Percentiles rank a stretch among this genome's conserved stretches.
These are phyloP conservation scores for Calonectria multiphialidica DNA, from an alignment of 2,329 filamentous ascomycete species.

Conservation along the genomic window DNA sequence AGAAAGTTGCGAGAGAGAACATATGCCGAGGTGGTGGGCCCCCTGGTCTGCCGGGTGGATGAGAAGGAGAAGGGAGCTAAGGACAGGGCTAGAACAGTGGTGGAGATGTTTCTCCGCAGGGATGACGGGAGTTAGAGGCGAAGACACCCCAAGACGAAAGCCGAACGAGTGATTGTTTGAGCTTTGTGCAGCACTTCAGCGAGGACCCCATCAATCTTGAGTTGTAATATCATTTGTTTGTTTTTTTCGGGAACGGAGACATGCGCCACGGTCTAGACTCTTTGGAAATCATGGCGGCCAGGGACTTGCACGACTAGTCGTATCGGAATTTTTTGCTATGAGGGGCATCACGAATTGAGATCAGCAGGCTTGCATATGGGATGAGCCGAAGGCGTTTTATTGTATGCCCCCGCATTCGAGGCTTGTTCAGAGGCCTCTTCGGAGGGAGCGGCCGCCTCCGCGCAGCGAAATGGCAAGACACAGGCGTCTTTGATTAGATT, in stretches of 20 bases:
- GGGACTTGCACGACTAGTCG: background rate
- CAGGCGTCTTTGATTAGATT: background rate
- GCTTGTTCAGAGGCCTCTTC: background rate
- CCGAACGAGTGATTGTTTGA: slow-evolving; percentile 31
- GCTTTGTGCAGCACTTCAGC: background rate
- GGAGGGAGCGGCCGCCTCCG: background rate
- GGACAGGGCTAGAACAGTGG: slow-evolving; percentile 73
- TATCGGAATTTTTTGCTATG: slow-evolving; percentile 5
- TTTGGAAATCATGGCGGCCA: background rate
- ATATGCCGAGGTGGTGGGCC: slow-evolving; percentile 75
- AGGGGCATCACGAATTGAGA: slow-evolving; percentile 12
- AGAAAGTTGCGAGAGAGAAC: slow-evolving; percentile 70
- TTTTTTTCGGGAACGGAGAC: background rate
- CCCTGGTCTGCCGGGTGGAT: slow-evolving; percentile 69
- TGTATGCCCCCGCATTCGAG: background rate
- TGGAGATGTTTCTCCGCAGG: slow-evolving; percentile 74
- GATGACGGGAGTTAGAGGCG: slow-evolving; percentile 49
- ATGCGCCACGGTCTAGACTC: background rate
- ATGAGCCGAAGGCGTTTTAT: background rate
- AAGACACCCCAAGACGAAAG: slow-evolving; percentile 27
- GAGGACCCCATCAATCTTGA: slow-evolving; percentile 7
- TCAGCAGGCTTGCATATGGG: slow-evolving; percentile 8
- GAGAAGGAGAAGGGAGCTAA: slow-evolving; percentile 70
- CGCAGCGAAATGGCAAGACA: background rate
- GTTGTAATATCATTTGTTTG: background rate